Percentiles rank a stretch among this genome's conserved stretches.
These are phyloP conservation scores for Epithele typhae DNA, from an alignment of 768 basidiomycete genomes.

Conservation along the genomic window DNA sequence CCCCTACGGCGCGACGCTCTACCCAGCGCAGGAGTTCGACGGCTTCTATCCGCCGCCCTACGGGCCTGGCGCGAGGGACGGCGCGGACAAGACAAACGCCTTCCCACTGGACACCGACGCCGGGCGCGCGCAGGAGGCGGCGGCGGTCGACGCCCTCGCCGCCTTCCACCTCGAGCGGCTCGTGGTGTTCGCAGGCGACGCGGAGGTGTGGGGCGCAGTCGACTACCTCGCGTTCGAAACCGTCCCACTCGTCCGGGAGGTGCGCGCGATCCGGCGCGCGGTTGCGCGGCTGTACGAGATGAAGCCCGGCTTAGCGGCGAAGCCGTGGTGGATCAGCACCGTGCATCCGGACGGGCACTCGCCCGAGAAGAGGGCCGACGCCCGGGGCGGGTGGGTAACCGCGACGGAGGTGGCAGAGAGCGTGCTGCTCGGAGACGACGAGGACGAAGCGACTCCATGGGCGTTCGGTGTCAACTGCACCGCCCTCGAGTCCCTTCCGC, in stretches of 20 bases:
- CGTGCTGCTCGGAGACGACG: slow-evolving; percentile 29
- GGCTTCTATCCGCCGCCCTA: slow-evolving; percentile 76
- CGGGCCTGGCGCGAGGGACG: slow-evolving; percentile 41
- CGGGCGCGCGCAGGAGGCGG: slow-evolving; percentile 26
- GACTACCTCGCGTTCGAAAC: slow-evolving; percentile 78
- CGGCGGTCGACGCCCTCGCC: slow-evolving; percentile 48
- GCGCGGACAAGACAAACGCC: slow-evolving; percentile 27
- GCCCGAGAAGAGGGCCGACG: slow-evolving; percentile 35
- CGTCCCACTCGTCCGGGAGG: slow-evolving; percentile 62
- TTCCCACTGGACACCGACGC: slow-evolving; percentile 32
- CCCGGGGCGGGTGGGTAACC: slow-evolving; percentile 22
- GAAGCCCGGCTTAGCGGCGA: slow-evolving; percentile 22
- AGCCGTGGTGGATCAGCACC: slow-evolving; percentile 75
- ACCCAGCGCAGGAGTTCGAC: slow-evolving; percentile 66
- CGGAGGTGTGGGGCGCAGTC: slow-evolving; percentile 48
- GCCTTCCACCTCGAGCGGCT: slow-evolving; percentile 65
- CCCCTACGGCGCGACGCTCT: slow-evolving; percentile 65
- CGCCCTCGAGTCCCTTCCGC: slow-evolving; percentile 25
- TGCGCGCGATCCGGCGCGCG: slow-evolving; percentile 59
- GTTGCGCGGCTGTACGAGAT: slow-evolving; percentile 35
- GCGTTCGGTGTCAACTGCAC: slow-evolving; percentile 80
- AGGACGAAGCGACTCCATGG: slow-evolving; percentile 29
- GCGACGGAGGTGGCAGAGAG: slow-evolving; percentile 41
- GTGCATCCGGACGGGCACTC: slow-evolving; percentile 52
- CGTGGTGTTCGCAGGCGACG: slow-evolving; percentile 44